Evolutionary conservation across 2,329 filamentous ascomycete genomes (phyloP), one percentile per base, ranked within the genome.

Genomic region (Aspergillus versicolor): DNA sequence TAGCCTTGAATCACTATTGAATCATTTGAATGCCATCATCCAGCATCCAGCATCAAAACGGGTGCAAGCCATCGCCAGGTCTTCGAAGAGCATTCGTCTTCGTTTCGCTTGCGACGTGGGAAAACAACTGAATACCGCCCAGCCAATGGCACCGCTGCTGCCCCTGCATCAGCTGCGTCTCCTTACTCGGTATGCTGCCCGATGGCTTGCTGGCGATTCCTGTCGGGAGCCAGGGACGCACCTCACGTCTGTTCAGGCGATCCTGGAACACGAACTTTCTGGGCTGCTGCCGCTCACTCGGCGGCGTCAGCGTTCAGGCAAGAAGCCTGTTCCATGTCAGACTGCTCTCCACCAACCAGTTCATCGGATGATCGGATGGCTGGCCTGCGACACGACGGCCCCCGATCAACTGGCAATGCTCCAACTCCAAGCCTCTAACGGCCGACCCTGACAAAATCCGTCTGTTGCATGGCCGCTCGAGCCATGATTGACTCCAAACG

Each of bases 81-180:
- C 9, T 30, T 30, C 9, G 27, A 11, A 30, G 9, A 30, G 9
- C 34, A 37, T n/a, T 37, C 12, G n/a, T 13, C 34, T 15, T 6
- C 34, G 12, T 5, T 37, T 47, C 44, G 3, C 9, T 47, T 34
- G 8, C 47, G 11, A 42, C 27, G 27, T 4, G 27, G 27, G 27
- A 15, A 19, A 51, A 22, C n/a, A 32, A 34, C 30, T 24, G 24
- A 24, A 24, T 1, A 5, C 21, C 42, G 3, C 9, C 17, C 41
- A 45, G 30, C 30, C 24, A 37, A 40, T 44, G 9, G 38, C 27
- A 24, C 15, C 38, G 48, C 43, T 43, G 34, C 44, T 22, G 49
- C 50, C 55, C 55, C 55, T 57, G 55, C 55, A 53, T 49, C 43
- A 32, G 40, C 54, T 46, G 52, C 44, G n/a, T 54, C 52, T 54